These are phyloP conservation scores for Trichosanthes cucumerina DNA, from an alignment of 306 rosid species.

Conservation along the genomic window DNA sequence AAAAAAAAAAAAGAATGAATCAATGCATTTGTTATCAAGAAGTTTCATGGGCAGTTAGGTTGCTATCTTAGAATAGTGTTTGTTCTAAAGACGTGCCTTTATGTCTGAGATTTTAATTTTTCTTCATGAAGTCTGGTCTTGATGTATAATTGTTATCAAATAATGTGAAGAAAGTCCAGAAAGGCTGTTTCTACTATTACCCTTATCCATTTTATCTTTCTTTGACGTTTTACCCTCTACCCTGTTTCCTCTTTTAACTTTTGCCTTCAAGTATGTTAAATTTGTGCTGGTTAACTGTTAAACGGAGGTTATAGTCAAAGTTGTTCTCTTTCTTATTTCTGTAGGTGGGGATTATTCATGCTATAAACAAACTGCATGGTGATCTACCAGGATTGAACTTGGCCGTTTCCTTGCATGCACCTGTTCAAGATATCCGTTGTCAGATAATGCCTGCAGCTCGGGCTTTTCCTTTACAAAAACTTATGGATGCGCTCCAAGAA, in stretches of 20 bases:
- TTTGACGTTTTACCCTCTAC: not conserved
- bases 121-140: not conserved
- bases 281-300: not conserved
- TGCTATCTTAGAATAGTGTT: not conserved
- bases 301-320: not conserved
- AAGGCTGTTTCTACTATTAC: not conserved
- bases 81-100: not conserved
- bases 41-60: not conserved
- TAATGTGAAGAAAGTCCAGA: not conserved
- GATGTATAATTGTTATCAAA: not conserved
- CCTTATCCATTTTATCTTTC: not conserved
- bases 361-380: conserved; percentile 73
- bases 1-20: not conserved
- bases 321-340: not conserved
- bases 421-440: conserved; percentile 85
- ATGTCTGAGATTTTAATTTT: not conserved
- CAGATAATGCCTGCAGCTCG: conserved; percentile 99
- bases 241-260: too few species aligned
- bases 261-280: too few species aligned
- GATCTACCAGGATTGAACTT: conserved; percentile 93
- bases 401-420: conserved; percentile 95
- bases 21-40: not conserved
- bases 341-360: conserved; percentile 88
- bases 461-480: conserved; percentile 84
- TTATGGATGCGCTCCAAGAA: conserved; percentile 69